These are phyloP conservation scores for Sarocladium oryzae DNA, from an alignment of 2,329 filamentous ascomycete species.

Conservation along the genomic window DNA sequence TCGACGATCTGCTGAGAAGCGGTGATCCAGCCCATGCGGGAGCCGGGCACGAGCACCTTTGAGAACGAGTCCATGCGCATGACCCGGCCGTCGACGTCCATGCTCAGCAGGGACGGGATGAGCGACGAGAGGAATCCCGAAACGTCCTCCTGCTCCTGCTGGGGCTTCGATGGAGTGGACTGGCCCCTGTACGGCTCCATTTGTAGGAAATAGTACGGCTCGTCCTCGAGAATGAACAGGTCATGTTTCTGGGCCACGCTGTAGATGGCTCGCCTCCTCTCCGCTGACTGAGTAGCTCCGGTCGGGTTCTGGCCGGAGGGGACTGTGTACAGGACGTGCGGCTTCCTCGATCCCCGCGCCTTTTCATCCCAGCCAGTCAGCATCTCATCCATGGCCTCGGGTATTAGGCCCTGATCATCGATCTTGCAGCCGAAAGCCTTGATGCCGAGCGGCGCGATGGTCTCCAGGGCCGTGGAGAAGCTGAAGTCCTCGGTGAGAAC, in stretches of 20 bases:
- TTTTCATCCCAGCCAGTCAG: conserved; percentile 43
- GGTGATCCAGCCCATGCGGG: conserved; percentile 82
- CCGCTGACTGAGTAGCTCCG: conserved; percentile 67
- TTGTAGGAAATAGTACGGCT: conserved; percentile 92
- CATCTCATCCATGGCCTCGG: conserved; percentile 44
- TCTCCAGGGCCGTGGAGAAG: conserved; percentile 67
- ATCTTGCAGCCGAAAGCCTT: conserved; percentile 43
- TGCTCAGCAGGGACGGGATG: conserved; percentile 63
- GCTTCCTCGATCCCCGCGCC: conserved; percentile 39
- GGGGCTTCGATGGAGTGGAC: conserved; percentile 38
- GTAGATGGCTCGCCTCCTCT: conserved; percentile 68
- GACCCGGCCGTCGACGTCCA: conserved; percentile 83
- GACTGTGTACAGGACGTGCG: conserved; percentile 53
- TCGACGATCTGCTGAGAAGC: conserved; percentile 79
- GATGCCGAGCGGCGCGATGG: conserved; percentile 46
- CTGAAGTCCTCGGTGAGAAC: conserved; percentile 87
- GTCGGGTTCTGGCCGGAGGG: conserved; percentile 87
- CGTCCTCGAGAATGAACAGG: conserved; percentile 82
- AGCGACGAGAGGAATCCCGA: conserved; percentile 63
- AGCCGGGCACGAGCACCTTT: conserved; percentile 81
- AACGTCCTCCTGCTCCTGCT: conserved; percentile 45
- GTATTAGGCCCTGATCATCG: conserved; percentile 48
- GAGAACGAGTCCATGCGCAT: conserved; percentile 90
- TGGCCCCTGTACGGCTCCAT: conserved; percentile 67
- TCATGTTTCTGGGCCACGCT: conserved; percentile 76